phyloP scores from a whole-genome alignment of 371 early-diverging fungal species.

The Mortierella sp. region DNA sequence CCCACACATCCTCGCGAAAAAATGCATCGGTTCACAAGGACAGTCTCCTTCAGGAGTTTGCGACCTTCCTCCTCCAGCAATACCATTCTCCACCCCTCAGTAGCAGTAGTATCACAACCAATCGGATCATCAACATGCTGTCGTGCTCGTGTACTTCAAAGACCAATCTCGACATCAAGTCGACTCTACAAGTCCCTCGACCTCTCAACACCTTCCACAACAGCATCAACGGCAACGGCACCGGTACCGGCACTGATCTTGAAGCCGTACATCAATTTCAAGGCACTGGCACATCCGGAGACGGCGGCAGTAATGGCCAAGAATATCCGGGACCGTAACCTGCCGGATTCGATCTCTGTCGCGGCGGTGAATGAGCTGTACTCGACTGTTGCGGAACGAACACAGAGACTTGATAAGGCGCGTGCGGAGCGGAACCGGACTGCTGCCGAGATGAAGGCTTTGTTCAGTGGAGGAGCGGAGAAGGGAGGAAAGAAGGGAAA shows the following conservation, averaged over 20 bases:
- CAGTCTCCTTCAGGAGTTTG: neutral
- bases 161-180: constrained; percentile 12
- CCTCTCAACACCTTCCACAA: constrained; percentile 9
- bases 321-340: constrained; percentile 45
- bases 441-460: constrained; percentile 53
- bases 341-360: constrained; percentile 42
- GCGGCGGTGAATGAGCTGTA: constrained; percentile 29
- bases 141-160: neutral
- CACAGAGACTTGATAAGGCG: constrained; percentile 30
- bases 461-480: constrained; percentile 31
- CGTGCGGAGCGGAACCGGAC: constrained; percentile 44
- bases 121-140: neutral
- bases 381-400: constrained; percentile 20
- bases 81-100: neutral
- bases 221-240: constrained; percentile 3
- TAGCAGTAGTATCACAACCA: neutral
- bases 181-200: neutral
- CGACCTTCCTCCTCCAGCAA: neutral
- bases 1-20: too few relatives aligned
- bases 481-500: constrained; percentile 23
- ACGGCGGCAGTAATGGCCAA: constrained; percentile 24
- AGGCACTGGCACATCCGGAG: constrained; percentile 37
- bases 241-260: constrained; percentile 34
- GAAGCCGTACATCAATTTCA: constrained; percentile 56
- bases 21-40: neutral